Base-by-base conservation (phyloP, 164 flowering plant species). In the Magnolia sinica region DNA sequence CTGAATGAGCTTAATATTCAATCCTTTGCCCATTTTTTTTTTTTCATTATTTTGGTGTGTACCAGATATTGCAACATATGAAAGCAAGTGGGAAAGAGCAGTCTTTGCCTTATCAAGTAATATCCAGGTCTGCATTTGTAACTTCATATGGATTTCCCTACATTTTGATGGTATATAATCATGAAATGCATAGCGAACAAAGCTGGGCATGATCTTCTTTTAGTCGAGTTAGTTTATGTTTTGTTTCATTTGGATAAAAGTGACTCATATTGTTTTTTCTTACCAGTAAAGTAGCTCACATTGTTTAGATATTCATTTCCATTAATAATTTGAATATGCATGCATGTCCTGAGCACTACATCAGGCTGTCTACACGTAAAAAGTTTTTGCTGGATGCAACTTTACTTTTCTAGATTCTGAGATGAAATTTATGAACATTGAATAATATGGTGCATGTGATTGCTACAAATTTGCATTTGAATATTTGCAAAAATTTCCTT, bases 101-200 rank as follows among this genome's bases (percentile, higher is more conserved):
- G 78, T 91, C 99, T 23, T 88, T 94, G 92, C 98, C 99, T 0
- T 96, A 91, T 86, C 98, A 94, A 92, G 99, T 94, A 19, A 96
- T 96, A 85, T 94, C 98, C 23, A 91, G 98, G 99, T 82, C 64
- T 73, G 22, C 8, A 22, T 20, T 50, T 68, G 16, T 10, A 70
- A 50, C 72, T n/a, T 45, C 2, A 8, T 49, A 10, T 49, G 58
- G 19, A 29, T 68, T 68, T 14, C 70, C 49, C 19, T 68, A 27
- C 49, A 24, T 68, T 3, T 10, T n/a, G 27, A 64, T 64, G 68
- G 23, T 64, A 19, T 4, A 20, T 64, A 20, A 20, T 64, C 20
- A 64, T 64, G 22, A 6, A 64, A n/a, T 19, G 68, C 29, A 20
- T n/a, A 20, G 68, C 22, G 13, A 55, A 16, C 61, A 55, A 11